phyloP scores from a whole-genome alignment of 495 filamentous ascomycete species.

The Podospora didyma region DNA sequence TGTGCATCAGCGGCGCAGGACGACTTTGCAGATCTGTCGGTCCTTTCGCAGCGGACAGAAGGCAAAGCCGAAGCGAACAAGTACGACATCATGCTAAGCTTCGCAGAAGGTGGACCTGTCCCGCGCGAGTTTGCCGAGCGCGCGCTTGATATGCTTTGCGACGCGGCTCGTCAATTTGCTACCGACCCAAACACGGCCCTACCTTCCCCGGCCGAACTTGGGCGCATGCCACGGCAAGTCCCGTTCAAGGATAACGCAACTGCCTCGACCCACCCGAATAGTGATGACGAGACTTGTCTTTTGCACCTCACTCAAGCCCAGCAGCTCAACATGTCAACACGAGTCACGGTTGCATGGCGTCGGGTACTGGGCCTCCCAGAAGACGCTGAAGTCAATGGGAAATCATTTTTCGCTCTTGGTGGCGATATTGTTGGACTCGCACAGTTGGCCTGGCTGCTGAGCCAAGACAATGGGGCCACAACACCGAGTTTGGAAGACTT shows the following conservation, averaged over 20 bases:
- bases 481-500: conserved; percentile 15
- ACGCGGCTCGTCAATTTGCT: conserved; percentile 11
- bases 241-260: neutral
- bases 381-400: neutral
- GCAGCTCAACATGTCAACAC: neutral
- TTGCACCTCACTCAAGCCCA: conserved; percentile 1
- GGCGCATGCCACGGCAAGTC: neutral
- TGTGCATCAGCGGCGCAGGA: conserved; percentile 12
- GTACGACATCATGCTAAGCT: conserved; percentile 20
- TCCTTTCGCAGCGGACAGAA: conserved; percentile 12
- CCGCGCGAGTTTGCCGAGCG: conserved; percentile 16
- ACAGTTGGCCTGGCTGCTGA: conserved; percentile 14
- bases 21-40: conserved; percentile 19
- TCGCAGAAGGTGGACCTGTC: conserved; percentile 15
- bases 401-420: conserved; percentile 18
- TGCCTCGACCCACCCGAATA: neutral
- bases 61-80: neutral
- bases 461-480: neutral
- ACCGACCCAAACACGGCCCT: conserved; percentile 5
- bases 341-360: conserved; percentile 11
- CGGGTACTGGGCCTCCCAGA: conserved; percentile 4
- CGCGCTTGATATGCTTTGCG: conserved; percentile 16
- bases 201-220: conserved; percentile 2
- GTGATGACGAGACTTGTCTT: neutral
- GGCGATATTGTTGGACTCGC: conserved; percentile 21